phyloP scores from a whole-genome alignment of 768 basidiomycete genomes.

The Phlegmacium glaucopus region DNA sequence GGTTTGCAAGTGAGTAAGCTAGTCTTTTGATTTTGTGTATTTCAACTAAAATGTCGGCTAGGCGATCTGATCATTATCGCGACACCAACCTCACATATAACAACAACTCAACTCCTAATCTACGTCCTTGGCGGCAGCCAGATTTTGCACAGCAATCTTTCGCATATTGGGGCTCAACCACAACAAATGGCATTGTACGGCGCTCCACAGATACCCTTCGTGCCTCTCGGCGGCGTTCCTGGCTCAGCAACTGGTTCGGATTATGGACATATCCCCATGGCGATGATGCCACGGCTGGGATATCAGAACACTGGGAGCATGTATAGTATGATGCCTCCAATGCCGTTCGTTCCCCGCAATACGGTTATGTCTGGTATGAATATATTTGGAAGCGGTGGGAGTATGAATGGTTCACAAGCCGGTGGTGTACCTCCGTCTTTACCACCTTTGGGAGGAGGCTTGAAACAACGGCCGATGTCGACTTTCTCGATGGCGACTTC shows the following conservation, averaged over 20 bases:
- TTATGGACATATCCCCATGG: constrained; percentile 57
- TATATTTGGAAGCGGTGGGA: constrained; percentile 52
- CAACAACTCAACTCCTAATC: constrained; percentile 54
- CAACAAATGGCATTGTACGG: constrained; percentile 43
- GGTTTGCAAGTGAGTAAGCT: constrained; percentile 71
- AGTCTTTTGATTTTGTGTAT: too few species aligned
- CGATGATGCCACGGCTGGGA: constrained; percentile 52
- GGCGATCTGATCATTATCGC: constrained; percentile 86
- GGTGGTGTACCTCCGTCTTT: constrained; percentile 50
- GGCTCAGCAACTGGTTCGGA: constrained; percentile 73
- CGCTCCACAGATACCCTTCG: constrained; percentile 63
- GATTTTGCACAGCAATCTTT: constrained; percentile 54
- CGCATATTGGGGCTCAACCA: constrained; percentile 46
- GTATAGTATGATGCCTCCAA: constrained; percentile 65
- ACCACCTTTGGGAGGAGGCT: constrained; percentile 36
- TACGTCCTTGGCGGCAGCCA: constrained; percentile 49
- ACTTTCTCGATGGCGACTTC: constrained; percentile 88
- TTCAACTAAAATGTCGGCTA: constrained; percentile 18
- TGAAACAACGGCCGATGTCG: constrained; percentile 64
- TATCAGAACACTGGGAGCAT: constrained; percentile 73
- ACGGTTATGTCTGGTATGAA: constrained; percentile 61
- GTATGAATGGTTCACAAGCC: constrained; percentile 53
- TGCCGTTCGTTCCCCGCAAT: constrained; percentile 45
- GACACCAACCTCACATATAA: constrained; percentile 71
- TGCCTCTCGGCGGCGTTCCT: constrained; percentile 63